Percentiles rank a stretch among this genome's conserved stretches.
Conservation (phyloP, 352 stramenopile species). For the Pythium rhizo-oryzae region DNA sequence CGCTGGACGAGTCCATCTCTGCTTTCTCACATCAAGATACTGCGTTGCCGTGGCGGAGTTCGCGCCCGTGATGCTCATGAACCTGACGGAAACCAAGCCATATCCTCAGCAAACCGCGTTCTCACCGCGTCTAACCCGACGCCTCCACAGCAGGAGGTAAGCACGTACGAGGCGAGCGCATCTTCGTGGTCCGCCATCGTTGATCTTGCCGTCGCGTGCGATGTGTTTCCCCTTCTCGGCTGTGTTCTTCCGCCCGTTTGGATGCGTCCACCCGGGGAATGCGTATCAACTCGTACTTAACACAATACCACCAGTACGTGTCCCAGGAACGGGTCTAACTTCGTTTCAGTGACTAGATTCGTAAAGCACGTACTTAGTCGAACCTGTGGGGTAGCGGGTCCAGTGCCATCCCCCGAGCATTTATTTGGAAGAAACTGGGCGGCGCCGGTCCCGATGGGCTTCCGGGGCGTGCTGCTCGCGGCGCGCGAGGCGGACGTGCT, state of each 20-base stretch:
- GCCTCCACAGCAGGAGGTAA: not conserved
- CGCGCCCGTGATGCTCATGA: conserved; percentile 86
- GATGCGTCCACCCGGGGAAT: not conserved
- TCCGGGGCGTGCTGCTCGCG: conserved; percentile 68
- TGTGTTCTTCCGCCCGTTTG: not conserved
- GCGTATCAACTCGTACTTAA: not conserved
- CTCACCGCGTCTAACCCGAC: not conserved
- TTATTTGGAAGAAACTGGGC: not conserved
- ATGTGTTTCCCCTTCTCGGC: not conserved
- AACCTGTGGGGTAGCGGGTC: not conserved
- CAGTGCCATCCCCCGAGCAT: not conserved
- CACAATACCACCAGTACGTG: not conserved
- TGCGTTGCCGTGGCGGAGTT: conserved; percentile 65
- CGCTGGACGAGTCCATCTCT: not conserved
- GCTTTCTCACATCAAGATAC: conserved; percentile 60
- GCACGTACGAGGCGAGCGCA: conserved; percentile 47
- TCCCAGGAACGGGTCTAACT: not conserved
- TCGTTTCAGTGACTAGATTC: not conserved
- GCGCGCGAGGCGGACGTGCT: conserved; percentile 33
- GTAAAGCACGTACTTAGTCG: conserved; percentile 9
- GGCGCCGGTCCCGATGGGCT: conserved; percentile 42
- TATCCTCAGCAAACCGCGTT: not conserved
- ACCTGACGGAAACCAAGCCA: conserved; percentile 42
- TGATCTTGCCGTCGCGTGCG: not conserved
- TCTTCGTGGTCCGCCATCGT: conserved; percentile 41